Base-by-base conservation (phyloP, 208 protist genomes). In the Crithidia expoeki region DNA sequence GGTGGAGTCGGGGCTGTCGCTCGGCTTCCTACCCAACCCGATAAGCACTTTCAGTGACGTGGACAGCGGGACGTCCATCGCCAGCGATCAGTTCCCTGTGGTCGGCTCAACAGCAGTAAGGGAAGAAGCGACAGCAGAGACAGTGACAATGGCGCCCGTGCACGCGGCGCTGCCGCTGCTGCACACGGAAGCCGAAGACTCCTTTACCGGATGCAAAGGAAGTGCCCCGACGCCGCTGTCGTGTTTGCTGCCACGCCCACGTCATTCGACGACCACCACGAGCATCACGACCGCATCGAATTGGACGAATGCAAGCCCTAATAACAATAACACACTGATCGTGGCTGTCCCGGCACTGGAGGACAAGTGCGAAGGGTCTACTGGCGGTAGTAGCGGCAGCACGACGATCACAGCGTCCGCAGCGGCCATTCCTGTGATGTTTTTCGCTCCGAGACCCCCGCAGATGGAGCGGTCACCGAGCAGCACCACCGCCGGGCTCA, bases 161-260 rank as follows among this genome's bases (percentile, higher is more conserved):
- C 58, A 64, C 12, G 28, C 42, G 2, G 30, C 58, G 16, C 58
- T 64, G 34, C 52, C 58, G 42, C 40, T 64, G 28, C 58, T 52
- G 58, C 58, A 64, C 44, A 38, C 52, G 2, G 58, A 64, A 28
- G 25, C 28, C 27, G 58, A 52, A 9, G 28, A 64, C 17, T 64
- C 42, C 33, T 52, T 25, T 16, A 10, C 58, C 0, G 58, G 58
- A 0, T 44, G 44, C 23, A 64, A 44, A 16, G 44, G 42, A 5
- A 50, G 42, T 16, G 40, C 58, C 6, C 58, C 42, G 2, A 50
- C 42, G 4, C 58, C 42, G 27, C 42, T 64, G 21, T 28, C 44
- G 2, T 64, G 42, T 1, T 28, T 46, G 42, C 58, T 28, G 14
- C 58, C 58, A 3, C 58, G 58, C 17, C 42, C 58, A 10, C 58